A percentile compares a stretch with the other conserved stretches of the same genome.
Evolutionary conservation across 441 rosid species (phyloP).

Genomic region (Adansonia gregorii): DNA sequence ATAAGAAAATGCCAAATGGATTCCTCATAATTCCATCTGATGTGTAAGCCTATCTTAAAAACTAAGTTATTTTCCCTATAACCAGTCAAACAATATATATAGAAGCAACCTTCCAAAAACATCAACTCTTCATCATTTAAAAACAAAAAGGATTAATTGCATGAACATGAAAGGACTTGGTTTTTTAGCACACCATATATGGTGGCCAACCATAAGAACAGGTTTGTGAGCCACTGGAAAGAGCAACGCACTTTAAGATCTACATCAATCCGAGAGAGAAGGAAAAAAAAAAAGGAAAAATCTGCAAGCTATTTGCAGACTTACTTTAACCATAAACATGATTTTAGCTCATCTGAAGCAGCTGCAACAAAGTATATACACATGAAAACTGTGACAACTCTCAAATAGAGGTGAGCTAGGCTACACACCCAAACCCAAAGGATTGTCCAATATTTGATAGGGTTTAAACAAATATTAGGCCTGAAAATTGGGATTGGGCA

Average conservation of each 20-base stretch:
- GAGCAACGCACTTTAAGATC: neutral
- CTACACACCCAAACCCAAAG: no score
- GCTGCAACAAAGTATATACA: slow-evolving; percentile 13
- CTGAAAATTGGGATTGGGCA: no score
- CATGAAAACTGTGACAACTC: slow-evolving; percentile 5
- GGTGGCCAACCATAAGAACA: slow-evolving; percentile 7
- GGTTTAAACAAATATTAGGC: no score
- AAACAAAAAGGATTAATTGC: slow-evolving; percentile 14
- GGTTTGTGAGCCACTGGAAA: neutral
- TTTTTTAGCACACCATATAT: neutral
- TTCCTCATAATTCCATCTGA: neutral
- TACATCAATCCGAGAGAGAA: neutral
- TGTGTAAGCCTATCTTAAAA: neutral
- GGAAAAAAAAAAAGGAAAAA: neutral
- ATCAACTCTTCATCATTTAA: slow-evolving; percentile 6
- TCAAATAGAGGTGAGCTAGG: neutral
- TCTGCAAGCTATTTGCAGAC: slow-evolving; percentile 3
- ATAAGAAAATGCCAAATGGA: neutral
- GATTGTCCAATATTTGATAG: no score
- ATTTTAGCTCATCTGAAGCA: slow-evolving; percentile 6
- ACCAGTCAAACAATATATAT: neutral
- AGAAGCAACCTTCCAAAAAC: neutral
- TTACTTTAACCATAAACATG: slow-evolving; percentile 21
- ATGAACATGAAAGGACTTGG: slow-evolving; percentile 15
- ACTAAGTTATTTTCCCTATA: neutral